Evolutionary conservation across 1,284 basidiomycete species (phyloP), one percentile per base, ranked within the genome.

Genomic region (Tylopilus orsonianus): DNA sequence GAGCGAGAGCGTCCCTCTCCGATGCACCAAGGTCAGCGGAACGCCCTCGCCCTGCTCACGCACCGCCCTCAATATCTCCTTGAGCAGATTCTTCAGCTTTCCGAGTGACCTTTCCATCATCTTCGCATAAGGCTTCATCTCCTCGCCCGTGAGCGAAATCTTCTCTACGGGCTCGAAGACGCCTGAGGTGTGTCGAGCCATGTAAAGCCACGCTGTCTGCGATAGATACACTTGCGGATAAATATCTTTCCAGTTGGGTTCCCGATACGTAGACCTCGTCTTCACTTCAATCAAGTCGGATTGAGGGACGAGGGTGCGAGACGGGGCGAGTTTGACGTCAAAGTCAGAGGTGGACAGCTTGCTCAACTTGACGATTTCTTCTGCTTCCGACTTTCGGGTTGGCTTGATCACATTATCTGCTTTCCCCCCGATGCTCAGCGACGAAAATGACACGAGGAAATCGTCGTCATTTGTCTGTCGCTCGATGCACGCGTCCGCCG

Each of bases 141-240:
- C 46, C 6, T 56, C 29, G 12, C 59, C 35, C n/a, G 47, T 58
- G 26, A 70, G 55, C 34, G 56, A 43, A 13, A 64, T 44, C 44
- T 64, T 67, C 13, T 65, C 55, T 4, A 69, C 56, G 2, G 55
- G 55, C 18, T 57, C 38, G 48, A 73, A 75, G 2, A 8, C 41
- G 6, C 73, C 72, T 2, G 48, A 23, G 5, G 39, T 48, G 48
- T 75, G 73, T 36, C 55, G 57, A 2, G 70, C 74, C 46, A 73
- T 44, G 41, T 69, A 67, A 22, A 73, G 53, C 49, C 59, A 61
- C 4, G 61, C 55, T 3, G 70, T 75, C 51, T 75, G 71, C 6
- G 73, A 71, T 16, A 77, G 55, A 49, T 61, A 72, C 19, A 75
- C 41, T 52, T 76, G 72, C 1, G 71, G 65, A 55, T 72, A 74